Evolutionary conservation across 2,329 filamentous ascomycete genomes (phyloP).

Genomic region (Phaeophleospora eucalypticola): DNA sequence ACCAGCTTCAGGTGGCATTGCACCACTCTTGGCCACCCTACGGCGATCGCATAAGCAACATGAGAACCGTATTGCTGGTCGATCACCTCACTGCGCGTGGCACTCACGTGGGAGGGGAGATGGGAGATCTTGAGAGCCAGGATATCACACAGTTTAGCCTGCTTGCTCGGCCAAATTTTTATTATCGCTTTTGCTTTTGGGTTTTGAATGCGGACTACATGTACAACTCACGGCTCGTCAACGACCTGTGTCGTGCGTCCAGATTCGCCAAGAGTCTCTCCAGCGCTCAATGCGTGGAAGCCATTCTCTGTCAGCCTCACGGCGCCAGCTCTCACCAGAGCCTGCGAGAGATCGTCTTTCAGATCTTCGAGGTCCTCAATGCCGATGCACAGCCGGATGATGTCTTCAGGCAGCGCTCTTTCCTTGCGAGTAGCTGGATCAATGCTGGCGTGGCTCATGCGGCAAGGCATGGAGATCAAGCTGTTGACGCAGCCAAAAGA

Average conservation of each 20-base stretch:
- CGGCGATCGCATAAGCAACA: too few species aligned
- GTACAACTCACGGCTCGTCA: slow-evolving; percentile 30
- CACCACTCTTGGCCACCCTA: neutral
- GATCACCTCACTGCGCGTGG: too few species aligned
- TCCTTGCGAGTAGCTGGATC: slow-evolving; percentile 88
- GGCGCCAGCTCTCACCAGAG: slow-evolving; percentile 89
- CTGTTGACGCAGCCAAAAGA: slow-evolving; percentile 98
- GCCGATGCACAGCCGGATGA: slow-evolving; percentile 91
- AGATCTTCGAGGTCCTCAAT: slow-evolving; percentile 92
- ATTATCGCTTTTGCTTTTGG: too few species aligned
- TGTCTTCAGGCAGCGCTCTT: slow-evolving; percentile 90
- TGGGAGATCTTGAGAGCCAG: neutral
- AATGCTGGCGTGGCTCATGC: slow-evolving; percentile 98
- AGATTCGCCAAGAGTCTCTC: slow-evolving; percentile 28
- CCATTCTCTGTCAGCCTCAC: slow-evolving; percentile 81
- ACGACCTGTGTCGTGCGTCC: slow-evolving; percentile 32
- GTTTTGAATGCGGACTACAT: too few species aligned
- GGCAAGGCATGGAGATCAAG: slow-evolving; percentile 97
- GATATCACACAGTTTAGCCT: too few species aligned
- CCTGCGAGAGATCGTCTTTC: slow-evolving; percentile 85
- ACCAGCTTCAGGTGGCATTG: neutral
- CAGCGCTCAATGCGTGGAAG: slow-evolving; percentile 58
- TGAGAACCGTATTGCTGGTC: too few species aligned
- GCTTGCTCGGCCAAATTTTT: too few species aligned
- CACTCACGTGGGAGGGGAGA: neutral